Evolutionary conservation across 768 basidiomycete genomes (phyloP).

Genomic region (Auricularia heimuer): DNA sequence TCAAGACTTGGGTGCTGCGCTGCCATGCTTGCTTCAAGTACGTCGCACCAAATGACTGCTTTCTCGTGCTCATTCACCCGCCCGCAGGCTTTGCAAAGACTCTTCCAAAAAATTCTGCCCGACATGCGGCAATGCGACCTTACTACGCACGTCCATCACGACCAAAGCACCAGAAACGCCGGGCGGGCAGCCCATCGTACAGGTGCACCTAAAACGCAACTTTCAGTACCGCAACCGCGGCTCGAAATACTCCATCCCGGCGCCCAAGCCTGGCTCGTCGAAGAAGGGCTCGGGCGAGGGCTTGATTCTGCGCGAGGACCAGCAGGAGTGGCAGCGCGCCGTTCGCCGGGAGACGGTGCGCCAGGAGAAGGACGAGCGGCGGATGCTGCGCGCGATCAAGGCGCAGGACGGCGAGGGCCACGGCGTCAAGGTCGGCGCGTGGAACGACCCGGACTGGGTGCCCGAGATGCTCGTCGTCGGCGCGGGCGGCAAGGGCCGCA

Average conservation of each 20-base stretch:
- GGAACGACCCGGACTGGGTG: constrained; percentile 95
- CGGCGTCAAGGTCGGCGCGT: constrained; percentile 54
- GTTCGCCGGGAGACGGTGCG: constrained; percentile 67
- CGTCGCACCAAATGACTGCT: no score
- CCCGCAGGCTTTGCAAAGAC: constrained; percentile 84
- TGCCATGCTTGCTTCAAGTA: constrained; percentile 99
- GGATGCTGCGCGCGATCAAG: constrained; percentile 53
- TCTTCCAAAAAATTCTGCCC: constrained; percentile 93
- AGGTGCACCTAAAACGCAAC: constrained; percentile 90
- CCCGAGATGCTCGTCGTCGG: constrained; percentile 67
- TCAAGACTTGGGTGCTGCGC: constrained; percentile 91
- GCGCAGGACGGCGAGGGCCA: constrained; percentile 32
- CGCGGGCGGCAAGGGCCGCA: constrained; percentile 61
- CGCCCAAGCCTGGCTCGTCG: constrained; percentile 79
- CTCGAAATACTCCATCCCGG: constrained; percentile 85
- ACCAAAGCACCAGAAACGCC: constrained; percentile 53
- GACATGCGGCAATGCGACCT: constrained; percentile 87
- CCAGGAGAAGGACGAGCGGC: constrained; percentile 67
- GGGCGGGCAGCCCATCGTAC: constrained; percentile 55
- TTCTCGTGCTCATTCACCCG: not conserved
- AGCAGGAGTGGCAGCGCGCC: constrained; percentile 76
- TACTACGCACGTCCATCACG: constrained; percentile 86
- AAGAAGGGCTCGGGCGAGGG: constrained; percentile 76
- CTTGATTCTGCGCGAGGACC: constrained; percentile 87
- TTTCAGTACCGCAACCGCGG: constrained; percentile 91